Base-by-base conservation (phyloP, 2,329 filamentous ascomycete species). In the Aspergillus piperis region DNA sequence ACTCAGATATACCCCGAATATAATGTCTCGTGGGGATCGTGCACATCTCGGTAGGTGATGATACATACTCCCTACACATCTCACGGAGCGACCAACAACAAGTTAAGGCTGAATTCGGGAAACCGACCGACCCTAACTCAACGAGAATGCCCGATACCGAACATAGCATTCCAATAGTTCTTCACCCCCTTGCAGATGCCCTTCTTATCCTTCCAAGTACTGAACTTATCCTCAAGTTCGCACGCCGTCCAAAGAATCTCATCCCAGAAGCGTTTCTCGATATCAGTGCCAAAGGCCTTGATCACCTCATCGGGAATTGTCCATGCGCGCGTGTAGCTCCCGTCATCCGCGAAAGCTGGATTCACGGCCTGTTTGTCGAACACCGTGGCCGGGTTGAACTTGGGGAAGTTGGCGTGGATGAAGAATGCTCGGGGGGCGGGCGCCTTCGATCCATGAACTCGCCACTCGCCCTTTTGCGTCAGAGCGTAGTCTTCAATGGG, bases 381-480 rank as follows among this genome's bases (percentile, higher is more conserved):
- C 27, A 78, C 66, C 2, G 72, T 75, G 15, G 70, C 71, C 1
- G 76, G 74, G 65, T 77, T 74, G 60, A 78, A 74, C 62, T 78
- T 79, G 27, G 75, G 75, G 54, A 71, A 72, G 59, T 78, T 77
- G 39, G 72, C 73, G 60, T 79, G 77, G 32, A 78, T 68, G 62
- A 79, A 78, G 50, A 77, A 76, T 7, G 76, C 71, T 1, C 70
- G 65, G 3, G 75, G 72, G 5, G 67, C 62, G 1, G 62, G 61
- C 11, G 61, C 64, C 36, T 64, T 75, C 66, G 74, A 67, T 54
- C 68, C 66, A 59, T 68, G 68, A 21, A 70, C 64, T 15, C 64
- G 68, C 54, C 63, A 67, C 36, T 67, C 51, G 3, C 65, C 68
- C 50, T 66, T 65, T 50, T 66, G 68, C 3, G 62, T 69, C 41